Base-by-base conservation (phyloP, 148 eudicot genomes). In the Diospyros kaki region DNA sequence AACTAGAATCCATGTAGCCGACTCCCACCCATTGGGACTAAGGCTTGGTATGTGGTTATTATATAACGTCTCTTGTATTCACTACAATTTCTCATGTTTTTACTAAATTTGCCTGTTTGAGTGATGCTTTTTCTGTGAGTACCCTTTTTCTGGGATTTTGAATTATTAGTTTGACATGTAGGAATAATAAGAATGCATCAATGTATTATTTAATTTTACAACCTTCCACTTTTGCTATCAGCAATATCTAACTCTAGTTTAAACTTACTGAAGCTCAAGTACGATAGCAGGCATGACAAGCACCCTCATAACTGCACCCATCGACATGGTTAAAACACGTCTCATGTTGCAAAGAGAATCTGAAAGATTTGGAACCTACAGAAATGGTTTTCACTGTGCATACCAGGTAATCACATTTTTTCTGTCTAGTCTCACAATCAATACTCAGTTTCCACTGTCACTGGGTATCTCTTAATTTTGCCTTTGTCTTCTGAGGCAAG, bases 261-360 rank as follows among this genome's bases (percentile, higher is more conserved):
- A 50, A 73, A 63, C 64, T 69, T 75, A 45, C 55, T 87, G 89
- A 81, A 94, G 98, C 80, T 90, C 98, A 50, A 94, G 97, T 78
- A 90, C 89, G 14, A 71, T 83, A 74, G 93, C 98, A 75, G 97
- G 97, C 72, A 71, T 80, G 12, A 86, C 85, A 55, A 90, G 98
- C 86, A 94, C 98, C 71, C 80, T 94, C 64, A 78, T 89, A 43
- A 94, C 97, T 59, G 90, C 98, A 58, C 98, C 98, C 3, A 72
- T 92, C 52, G 98, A 94, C 84, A 86, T 90, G 89, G 86, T 94
- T 72, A 92, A 94, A 90, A 94, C 98, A 66, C 97, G 98, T 78
- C 85, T 94, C 70, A 94, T 94, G 98, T 74, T 92, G 89, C 98
- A 94, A 70, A 78, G 77, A 69, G 91, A 89, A 81, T 89, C 97